These are phyloP conservation scores for Mycena rosella DNA, from an alignment of 768 basidiomycete species.

Conservation along the genomic window DNA sequence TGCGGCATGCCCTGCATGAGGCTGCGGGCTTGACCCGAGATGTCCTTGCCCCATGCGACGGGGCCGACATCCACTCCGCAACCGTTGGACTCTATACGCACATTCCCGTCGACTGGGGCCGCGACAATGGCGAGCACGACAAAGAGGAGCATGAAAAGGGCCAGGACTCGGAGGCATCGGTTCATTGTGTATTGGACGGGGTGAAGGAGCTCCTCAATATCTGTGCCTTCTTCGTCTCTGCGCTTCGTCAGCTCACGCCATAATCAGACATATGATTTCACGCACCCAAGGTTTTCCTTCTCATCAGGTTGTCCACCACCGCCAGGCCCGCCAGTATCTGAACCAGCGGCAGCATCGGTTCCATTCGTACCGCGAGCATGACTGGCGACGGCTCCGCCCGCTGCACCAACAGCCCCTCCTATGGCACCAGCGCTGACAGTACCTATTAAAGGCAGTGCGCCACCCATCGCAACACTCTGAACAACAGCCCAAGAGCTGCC, in stretches of 20 bases:
- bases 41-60: slow-evolving; percentile 10
- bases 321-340: slow-evolving; percentile 13
- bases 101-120: too few relatives aligned
- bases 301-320: slow-evolving; percentile 12
- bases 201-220: slow-evolving; percentile 12
- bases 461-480: slow-evolving; percentile 24
- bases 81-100: too few relatives aligned
- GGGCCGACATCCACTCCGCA: slow-evolving; percentile 16
- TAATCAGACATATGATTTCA: slow-evolving; percentile 14
- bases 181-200: too few relatives aligned
- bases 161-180: too few relatives aligned
- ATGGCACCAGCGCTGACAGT: slow-evolving; percentile 24
- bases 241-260: slow-evolving; percentile 21
- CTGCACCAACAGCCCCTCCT: slow-evolving; percentile 20
- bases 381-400: slow-evolving; percentile 10
- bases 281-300: slow-evolving; percentile 14
- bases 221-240: slow-evolving; percentile 20
- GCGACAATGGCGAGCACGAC: too few relatives aligned
- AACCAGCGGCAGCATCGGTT: slow-evolving; percentile 14
- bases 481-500: slow-evolving; percentile 21
- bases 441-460: slow-evolving; percentile 18
- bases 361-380: slow-evolving; percentile 18
- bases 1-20: slow-evolving; percentile 6
- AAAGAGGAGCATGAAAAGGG: too few relatives aligned
- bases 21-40: slow-evolving; percentile 4